phyloP scores from a whole-genome alignment of 2,329 filamentous ascomycete genomes.

The Lachnellula hyalina region DNA sequence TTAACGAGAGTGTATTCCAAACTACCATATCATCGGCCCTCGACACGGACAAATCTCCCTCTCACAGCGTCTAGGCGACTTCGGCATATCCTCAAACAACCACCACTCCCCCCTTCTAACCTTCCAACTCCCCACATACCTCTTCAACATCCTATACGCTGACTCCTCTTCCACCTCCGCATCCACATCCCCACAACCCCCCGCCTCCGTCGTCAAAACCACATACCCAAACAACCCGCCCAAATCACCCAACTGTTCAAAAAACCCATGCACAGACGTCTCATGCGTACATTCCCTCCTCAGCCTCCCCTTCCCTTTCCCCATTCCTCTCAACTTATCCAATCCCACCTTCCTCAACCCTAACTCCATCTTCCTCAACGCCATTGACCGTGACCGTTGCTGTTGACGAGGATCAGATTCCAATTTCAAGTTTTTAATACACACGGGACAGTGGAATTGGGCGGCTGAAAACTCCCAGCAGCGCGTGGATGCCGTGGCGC shows the following conservation, averaged over 20 bases:
- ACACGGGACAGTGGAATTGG: background rate
- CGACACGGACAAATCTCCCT: no score
- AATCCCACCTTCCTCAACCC: background rate
- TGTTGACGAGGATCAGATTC: no score
- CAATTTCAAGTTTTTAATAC: background rate
- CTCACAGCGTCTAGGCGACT: no score
- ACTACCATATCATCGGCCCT: no score
- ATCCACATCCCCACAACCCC: background rate
- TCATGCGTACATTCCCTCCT: background rate
- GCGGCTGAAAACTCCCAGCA: background rate
- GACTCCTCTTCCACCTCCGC: no score
- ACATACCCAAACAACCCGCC: background rate
- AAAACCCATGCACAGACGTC: background rate
- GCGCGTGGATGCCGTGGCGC: background rate
- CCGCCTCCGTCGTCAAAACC: background rate
- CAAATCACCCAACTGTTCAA: background rate
- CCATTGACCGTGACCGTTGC: no score
- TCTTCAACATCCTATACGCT: no score
- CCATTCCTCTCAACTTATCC: background rate
- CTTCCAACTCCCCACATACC: no score
- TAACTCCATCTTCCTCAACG: background rate
- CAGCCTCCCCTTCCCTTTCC: background rate
- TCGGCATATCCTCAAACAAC: no score
- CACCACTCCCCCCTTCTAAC: no score
- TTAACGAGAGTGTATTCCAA: no score